A percentile compares a stretch with the other conserved stretches of the same genome.
These are phyloP conservation scores for Podosphaera aphanis DNA, from an alignment of 2,329 filamentous ascomycete species.

Conservation along the genomic window DNA sequence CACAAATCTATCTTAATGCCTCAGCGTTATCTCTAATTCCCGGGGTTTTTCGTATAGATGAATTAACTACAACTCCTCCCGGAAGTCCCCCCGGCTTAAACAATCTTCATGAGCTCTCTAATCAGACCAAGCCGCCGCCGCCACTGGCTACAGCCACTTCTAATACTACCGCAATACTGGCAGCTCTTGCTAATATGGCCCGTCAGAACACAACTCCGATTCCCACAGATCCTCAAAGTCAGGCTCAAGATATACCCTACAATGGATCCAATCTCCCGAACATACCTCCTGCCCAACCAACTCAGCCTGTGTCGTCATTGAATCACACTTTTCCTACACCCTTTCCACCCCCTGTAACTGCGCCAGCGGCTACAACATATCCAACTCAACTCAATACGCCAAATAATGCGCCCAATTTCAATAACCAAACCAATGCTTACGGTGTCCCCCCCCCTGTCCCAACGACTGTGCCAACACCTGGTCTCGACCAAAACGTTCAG, in stretches of 20 bases:
- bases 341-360: conserved; percentile 35
- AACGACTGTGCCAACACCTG: conserved; percentile 14
- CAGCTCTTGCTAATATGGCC: conserved; percentile 58
- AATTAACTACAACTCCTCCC: conserved; percentile 38
- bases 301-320: conserved; percentile 14
- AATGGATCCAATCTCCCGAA: conserved; percentile 26
- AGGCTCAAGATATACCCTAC: conserved; percentile 16
- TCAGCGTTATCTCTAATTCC: conserved; percentile 18
- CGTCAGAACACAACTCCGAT: conserved; percentile 36
- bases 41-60: conserved; percentile 23
- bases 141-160: conserved; percentile 19
- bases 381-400: conserved; percentile 11
- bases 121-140: conserved; percentile 19
- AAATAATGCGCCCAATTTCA: conserved; percentile 19
- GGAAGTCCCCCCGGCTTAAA: conserved; percentile 25
- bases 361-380: conserved; percentile 18
- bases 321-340: conserved; percentile 16
- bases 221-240: conserved; percentile 3
- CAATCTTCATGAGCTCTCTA: conserved; percentile 18
- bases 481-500: conserved; percentile 30
- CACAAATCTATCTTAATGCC: conserved; percentile 11
- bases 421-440: conserved; percentile 14
- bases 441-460: conserved; percentile 13
- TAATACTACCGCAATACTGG: conserved; percentile 45
- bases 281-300: conserved; percentile 10